Evolutionary conservation across 1,284 basidiomycete species (phyloP), one percentile per base, ranked within the genome.

Genomic region (Ganoderma meredithae): DNA sequence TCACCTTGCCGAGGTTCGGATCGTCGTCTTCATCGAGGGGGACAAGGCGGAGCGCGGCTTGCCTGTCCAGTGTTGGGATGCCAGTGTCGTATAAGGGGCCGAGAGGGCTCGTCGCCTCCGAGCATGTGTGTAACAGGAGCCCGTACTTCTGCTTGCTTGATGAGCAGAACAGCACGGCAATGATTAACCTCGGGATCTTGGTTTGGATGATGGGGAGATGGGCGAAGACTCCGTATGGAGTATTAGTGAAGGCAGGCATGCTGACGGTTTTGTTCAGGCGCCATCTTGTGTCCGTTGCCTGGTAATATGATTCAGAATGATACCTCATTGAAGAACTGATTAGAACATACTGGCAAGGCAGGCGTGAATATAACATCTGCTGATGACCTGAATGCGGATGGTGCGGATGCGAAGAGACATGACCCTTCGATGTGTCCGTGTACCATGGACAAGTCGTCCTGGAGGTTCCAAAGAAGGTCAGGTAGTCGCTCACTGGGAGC

Each of bases 191-290:
- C 5, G 52, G 52, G 2, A 55, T 55, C 52, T 55, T 55, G 39
- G 52, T 36, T 7, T 63, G 39, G 52, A 63, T 43, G 36, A 63
- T 17, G 39, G 62, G 62, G 13, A 63, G 25, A 39, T 63, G 62
- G 0, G 62, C 52, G 25, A 40, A 52, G 19, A 63, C 62, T 7
- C 62, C 62, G 27, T 63, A 56, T 10, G 62, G 62, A 12, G 62
- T 63, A 39, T 40, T 63, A 15, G 52, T 56, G 39, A 63, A 63
- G 3, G 62, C 55, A 3, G 62, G 62, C n/a, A 63, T 55, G n/a
- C 36, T 60, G 58, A 40, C 25, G 22, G 39, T 39, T 22, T 40
- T 25, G 58, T 60, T 40, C 36, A 60, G 12, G 40, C 36, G 58
- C 36, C 39, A 59, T 19, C 39, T 13, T 4, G 39, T 40, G 12